Evolutionary conservation across 352 stramenopile genomes (phyloP).

Genomic region (Phytophthora cajani): DNA sequence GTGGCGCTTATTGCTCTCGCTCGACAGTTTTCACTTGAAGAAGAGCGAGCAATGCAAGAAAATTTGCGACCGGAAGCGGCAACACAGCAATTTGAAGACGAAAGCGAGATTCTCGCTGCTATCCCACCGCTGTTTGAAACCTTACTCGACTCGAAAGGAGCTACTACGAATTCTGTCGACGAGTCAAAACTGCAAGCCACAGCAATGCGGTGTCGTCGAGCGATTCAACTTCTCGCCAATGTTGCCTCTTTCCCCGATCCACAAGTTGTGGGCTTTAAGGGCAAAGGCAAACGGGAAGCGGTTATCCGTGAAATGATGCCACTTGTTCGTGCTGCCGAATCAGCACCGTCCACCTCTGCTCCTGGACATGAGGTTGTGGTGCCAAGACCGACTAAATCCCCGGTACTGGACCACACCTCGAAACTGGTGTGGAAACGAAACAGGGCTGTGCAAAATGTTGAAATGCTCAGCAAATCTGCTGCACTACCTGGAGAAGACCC

Average conservation of each 20-base stretch:
- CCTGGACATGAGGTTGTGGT: constrained; percentile 21
- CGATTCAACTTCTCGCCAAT: constrained; percentile 51
- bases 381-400: constrained; percentile 1
- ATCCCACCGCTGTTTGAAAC: constrained; percentile 54
- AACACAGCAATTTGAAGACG: constrained; percentile 17
- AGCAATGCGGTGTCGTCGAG: constrained; percentile 45
- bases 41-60: constrained; percentile 22
- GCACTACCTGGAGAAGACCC: neutral
- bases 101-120: constrained; percentile 43
- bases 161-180: neutral
- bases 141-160: constrained; percentile 25
- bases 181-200: constrained; percentile 8
- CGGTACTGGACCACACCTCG: neutral
- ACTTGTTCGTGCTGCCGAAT: constrained; percentile 30
- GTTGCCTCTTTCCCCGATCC: constrained; percentile 55
- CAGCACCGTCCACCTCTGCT: neutral
- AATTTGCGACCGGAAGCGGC: constrained; percentile 6
- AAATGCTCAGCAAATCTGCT: neutral
- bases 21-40: constrained; percentile 38
- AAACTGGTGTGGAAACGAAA: constrained; percentile 12
- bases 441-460: neutral
- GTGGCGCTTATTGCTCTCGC: constrained; percentile 43
- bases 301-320: constrained; percentile 31
- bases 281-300: constrained; percentile 27
- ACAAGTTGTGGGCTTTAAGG: constrained; percentile 13